phyloP scores from a whole-genome alignment of 495 filamentous ascomycete genomes.

The Pseudoneurospora amorphoporcata region DNA sequence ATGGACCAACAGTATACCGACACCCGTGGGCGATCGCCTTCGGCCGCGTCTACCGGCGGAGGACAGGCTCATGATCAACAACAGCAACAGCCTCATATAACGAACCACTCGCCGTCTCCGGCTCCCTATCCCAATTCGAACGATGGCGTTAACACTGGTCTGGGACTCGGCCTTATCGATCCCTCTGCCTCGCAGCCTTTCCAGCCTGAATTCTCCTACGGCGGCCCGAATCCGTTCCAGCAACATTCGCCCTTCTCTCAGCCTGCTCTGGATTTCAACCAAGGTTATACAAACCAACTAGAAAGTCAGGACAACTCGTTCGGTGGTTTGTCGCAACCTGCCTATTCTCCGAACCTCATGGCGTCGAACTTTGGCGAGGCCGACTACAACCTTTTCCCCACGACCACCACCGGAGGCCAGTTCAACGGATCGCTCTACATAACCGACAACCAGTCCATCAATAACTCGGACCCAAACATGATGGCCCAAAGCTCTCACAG shows the following conservation, averaged over 20 bases:
- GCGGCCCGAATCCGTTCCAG: constrained; percentile 23
- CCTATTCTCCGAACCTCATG: constrained; percentile 24
- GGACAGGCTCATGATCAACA: constrained; percentile 14
- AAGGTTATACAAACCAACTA: constrained; percentile 28
- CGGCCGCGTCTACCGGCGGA: constrained; percentile 25
- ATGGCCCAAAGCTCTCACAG: constrained; percentile 52
- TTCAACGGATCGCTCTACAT: constrained; percentile 38
- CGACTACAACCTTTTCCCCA: constrained; percentile 47
- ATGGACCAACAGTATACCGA: constrained; percentile 40
- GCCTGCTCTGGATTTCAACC: constrained; percentile 27
- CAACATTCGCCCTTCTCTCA: constrained; percentile 23
- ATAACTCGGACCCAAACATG: constrained; percentile 48
- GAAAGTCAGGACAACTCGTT: constrained; percentile 25
- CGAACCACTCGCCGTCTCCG: constrained; percentile 40
- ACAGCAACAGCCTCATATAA: constrained; percentile 39
- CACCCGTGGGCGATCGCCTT: constrained; percentile 38
- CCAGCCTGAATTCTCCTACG: constrained; percentile 23
- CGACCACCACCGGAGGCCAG: constrained; percentile 30
- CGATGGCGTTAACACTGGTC: constrained; percentile 29
- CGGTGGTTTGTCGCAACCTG: constrained; percentile 11
- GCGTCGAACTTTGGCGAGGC: constrained; percentile 31
- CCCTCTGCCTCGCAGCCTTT: constrained; percentile 24
- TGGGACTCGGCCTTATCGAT: constrained; percentile 36
- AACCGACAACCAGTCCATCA: constrained; percentile 43
- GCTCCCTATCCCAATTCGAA: constrained; percentile 34